These are phyloP conservation scores for Anisodus acutangulus DNA, from an alignment of 257 asterid species.

Conservation along the genomic window DNA sequence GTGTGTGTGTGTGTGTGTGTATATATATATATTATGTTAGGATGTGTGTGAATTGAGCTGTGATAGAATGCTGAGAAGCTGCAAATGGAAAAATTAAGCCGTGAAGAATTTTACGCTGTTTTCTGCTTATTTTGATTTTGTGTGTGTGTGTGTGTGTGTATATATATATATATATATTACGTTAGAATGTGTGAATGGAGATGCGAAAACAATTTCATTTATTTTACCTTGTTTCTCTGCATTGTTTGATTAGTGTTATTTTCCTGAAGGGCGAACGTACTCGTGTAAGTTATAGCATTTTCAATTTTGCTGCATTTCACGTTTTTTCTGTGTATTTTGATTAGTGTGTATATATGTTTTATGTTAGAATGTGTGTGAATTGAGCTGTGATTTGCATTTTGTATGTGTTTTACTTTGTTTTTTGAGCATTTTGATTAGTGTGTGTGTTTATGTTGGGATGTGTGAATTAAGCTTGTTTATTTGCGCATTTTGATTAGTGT, in stretches of 20 bases:
- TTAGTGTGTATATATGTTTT: not conserved
- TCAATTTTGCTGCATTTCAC: too few relatives aligned
- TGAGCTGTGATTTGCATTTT: not conserved
- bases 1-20: not conserved
- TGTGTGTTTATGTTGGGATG: too few relatives aligned
- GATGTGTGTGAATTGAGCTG: not conserved
- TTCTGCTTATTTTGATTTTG: too few relatives aligned
- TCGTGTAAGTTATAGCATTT: slow-evolving; percentile 53
- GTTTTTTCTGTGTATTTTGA: not conserved
- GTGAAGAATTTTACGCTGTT: too few relatives aligned
- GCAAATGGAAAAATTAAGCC: not conserved
- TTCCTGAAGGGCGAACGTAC: slow-evolving; percentile 76
- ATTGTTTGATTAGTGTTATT: slow-evolving; percentile 44
- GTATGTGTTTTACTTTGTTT: not conserved
- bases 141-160: too few relatives aligned
- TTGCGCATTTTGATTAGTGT: too few relatives aligned
- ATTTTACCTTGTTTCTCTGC: not conserved
- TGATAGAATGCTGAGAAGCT: not conserved
- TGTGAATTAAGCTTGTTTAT: too few relatives aligned
- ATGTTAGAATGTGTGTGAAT: slow-evolving; percentile 3
- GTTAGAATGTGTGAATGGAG: too few relatives aligned
- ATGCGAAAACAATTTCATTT: not conserved
- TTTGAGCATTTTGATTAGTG: too few relatives aligned
- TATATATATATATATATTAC: too few relatives aligned
- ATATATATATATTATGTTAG: not conserved